phyloP scores from a whole-genome alignment of 805 yeast genomes.

The Yamadazyma phyllophila region DNA sequence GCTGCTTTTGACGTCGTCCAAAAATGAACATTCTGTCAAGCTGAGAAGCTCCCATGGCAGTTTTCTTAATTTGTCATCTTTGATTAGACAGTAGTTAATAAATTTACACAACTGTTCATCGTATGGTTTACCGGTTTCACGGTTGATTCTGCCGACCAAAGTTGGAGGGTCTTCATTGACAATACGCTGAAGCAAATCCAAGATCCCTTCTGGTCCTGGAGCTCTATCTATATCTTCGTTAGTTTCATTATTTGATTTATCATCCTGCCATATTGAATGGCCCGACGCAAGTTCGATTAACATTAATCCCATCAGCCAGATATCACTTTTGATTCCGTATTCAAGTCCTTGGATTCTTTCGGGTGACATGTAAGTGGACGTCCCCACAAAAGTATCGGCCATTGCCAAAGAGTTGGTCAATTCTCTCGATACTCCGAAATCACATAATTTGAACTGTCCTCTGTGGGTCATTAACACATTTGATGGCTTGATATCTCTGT shows the following conservation, averaged over 20 bases:
- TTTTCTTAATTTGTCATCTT: constrained; percentile 64
- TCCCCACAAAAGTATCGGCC: constrained; percentile 98
- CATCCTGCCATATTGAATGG: constrained; percentile 68
- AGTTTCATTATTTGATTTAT: constrained; percentile 11
- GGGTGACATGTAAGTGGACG: constrained; percentile 95
- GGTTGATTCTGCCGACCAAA: constrained; percentile 39
- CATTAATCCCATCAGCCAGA: constrained; percentile 95
- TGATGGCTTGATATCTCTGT: constrained; percentile 94
- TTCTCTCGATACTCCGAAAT: constrained; percentile 94
- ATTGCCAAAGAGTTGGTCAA: constrained; percentile 76
- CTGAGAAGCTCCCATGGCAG: constrained; percentile 67
- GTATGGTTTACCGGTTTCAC: constrained; percentile 26
- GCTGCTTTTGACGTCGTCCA: constrained; percentile 30
- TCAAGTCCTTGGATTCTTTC: constrained; percentile 94
- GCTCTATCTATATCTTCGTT: constrained; percentile 22
- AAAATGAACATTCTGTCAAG: constrained; percentile 18
- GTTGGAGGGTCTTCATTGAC: constrained; percentile 91
- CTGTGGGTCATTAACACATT: constrained; percentile 83
- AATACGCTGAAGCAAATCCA: constrained; percentile 86
- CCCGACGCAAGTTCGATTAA: constrained; percentile 88
- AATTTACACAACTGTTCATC: constrained; percentile 58
- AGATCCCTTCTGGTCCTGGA: constrained; percentile 71
- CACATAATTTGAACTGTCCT: constrained; percentile 90
- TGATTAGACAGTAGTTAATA: constrained; percentile 70
- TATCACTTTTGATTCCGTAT: constrained; percentile 93